Percentiles rank a stretch among this genome's conserved stretches.
phyloP scores from a whole-genome alignment of 805 yeast species.

The Nadsonia fulvescens region DNA sequence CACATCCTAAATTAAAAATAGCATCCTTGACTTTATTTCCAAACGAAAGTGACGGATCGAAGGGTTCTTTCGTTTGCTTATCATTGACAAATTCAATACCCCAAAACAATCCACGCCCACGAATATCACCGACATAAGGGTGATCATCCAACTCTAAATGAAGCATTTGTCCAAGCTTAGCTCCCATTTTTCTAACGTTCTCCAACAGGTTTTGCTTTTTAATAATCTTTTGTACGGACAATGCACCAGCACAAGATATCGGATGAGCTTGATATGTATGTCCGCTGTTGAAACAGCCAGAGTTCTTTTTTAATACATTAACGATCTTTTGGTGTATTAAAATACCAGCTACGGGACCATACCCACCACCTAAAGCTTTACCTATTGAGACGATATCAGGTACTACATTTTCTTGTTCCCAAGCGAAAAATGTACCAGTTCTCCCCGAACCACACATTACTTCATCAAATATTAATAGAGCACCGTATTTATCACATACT shows the following conservation, averaged over 20 bases:
- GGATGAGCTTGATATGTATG: constrained; percentile 32
- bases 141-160: constrained; percentile 19
- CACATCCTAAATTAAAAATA: constrained; percentile 3
- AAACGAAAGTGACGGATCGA: constrained; percentile 6
- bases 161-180: constrained; percentile 23
- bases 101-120: constrained; percentile 49
- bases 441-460: constrained; percentile 42
- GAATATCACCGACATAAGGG: constrained; percentile 33
- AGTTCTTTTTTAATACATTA: constrained; percentile 22
- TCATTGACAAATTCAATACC: constrained; percentile 39
- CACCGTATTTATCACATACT: constrained; percentile 34
- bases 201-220: constrained; percentile 19
- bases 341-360: constrained; percentile 83
- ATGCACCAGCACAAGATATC: constrained; percentile 26
- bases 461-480: constrained; percentile 33
- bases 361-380: constrained; percentile 92
- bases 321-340: constrained; percentile 28
- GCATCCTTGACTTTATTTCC: too few relatives aligned
- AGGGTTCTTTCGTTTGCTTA: constrained; percentile 29
- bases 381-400: constrained; percentile 60
- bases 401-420: constrained; percentile 26
- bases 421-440: constrained; percentile 28
- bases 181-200: constrained; percentile 28
- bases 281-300: constrained; percentile 25
- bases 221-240: constrained; percentile 25